Base-by-base conservation (phyloP, 2,329 filamentous ascomycete genomes). In the Blastomyces parvus region DNA sequence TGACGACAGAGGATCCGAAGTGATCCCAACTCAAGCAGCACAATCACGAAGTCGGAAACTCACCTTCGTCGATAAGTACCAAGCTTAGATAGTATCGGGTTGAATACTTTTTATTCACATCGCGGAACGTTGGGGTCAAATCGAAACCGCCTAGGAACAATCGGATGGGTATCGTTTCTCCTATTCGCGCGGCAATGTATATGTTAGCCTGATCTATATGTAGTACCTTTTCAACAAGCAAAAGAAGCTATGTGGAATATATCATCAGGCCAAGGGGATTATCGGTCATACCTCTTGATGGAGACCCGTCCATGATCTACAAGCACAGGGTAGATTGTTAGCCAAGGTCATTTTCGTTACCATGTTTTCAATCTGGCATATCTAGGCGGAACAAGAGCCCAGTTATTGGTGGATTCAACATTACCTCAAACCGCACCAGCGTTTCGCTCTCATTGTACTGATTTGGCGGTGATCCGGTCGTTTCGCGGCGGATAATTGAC, bases 381-480 rank as follows among this genome's bases (percentile, higher is more conserved):
- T 19, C 46, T 30, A 56, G 44, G n/a, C 27, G 40, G 56, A n/a
- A 55, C 44, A 53, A 61, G 53, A 33, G 63, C 52, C 72, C 57
- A 36, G 61, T 13, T 38, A 1, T 56, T 36, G 30, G n/a, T 17
- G n/a, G n/a, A 25, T 13, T 46, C 52, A 66, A 69, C 76, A 70
- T 76, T 76, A 90, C 88, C 85, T 99, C 94, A 71, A 99, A 99
- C 68, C 95, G 86, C 63, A 99, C 94, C 70, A 99, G 80, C 2
- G 94, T 99, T 79, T 99, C 94, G 78, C 92, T 97, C 81, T 99
- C 95, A 75, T 99, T 99, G 80, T 99, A 99, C 78, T 99, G 95
- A 75, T 99, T 99, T 7, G 94, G 94, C 27, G 94, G 91, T 5
- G 91, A 91, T 62, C 95, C 94, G 0, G 94, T 99, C 2, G 94